Percentiles rank a stretch among this genome's conserved stretches.
phyloP scores from a whole-genome alignment of 1,284 basidiomycete genomes.

The Sparassis latifolia region DNA sequence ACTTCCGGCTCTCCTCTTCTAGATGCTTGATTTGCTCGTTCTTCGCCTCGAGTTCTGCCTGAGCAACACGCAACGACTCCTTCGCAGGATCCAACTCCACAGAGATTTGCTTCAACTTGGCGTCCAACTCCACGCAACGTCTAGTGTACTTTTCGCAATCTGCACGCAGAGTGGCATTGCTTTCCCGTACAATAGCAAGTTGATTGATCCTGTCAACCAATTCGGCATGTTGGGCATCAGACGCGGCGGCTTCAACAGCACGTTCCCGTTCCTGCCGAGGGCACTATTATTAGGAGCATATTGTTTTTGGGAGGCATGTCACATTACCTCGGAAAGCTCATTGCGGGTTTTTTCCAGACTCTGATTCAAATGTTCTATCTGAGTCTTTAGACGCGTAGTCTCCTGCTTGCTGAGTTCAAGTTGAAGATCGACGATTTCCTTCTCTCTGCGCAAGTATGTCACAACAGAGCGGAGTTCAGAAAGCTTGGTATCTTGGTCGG shows the following conservation, averaged over 20 bases:
- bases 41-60: slow-evolving; percentile 72
- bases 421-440: slow-evolving; percentile 86
- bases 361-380: slow-evolving; percentile 69
- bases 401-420: slow-evolving; percentile 85
- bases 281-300: no score
- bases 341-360: slow-evolving; percentile 65
- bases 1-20: slow-evolving; percentile 75
- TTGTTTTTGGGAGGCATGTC: no score
- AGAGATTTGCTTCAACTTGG: slow-evolving; percentile 51
- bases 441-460: slow-evolving; percentile 80
- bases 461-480: slow-evolving; percentile 78
- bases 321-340: slow-evolving; percentile 53
- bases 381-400: slow-evolving; percentile 66
- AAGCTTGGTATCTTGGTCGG: slow-evolving; percentile 52
- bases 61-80: slow-evolving; percentile 60
- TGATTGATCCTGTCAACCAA: slow-evolving; percentile 86
- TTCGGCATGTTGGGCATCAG: slow-evolving; percentile 79
- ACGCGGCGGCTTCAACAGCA: slow-evolving; percentile 60
- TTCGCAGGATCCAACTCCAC: slow-evolving; percentile 71
- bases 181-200: slow-evolving; percentile 82
- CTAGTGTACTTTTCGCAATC: slow-evolving; percentile 67
- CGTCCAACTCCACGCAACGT: slow-evolving; percentile 60
- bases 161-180: slow-evolving; percentile 78
- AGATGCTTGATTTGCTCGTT: slow-evolving; percentile 65
- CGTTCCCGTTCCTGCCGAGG: slow-evolving; percentile 66